Evolutionary conservation across 139 green algal genomes (phyloP).

Genomic region (Chlorella sp.): DNA sequence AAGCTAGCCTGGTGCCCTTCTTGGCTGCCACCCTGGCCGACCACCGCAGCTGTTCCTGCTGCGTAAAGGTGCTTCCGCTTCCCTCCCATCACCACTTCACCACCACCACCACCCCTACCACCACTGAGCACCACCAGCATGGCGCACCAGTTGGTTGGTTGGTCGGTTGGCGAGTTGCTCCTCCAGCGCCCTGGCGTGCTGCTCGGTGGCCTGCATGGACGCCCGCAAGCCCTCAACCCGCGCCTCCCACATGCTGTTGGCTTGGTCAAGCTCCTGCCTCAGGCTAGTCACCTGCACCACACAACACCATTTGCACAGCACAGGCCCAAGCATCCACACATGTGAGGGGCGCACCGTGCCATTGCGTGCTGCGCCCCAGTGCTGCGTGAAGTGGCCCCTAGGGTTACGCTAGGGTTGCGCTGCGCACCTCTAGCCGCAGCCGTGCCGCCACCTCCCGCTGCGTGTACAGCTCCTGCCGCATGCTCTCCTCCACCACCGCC

Average conservation of each 20-base stretch:
- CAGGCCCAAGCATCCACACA: too few species aligned
- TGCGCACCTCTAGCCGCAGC: constrained; percentile 48
- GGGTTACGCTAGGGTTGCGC: too few species aligned
- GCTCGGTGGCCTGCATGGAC: constrained; percentile 47
- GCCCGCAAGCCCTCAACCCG: constrained; percentile 38
- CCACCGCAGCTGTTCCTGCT: too few species aligned
- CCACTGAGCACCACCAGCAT: too few species aligned
- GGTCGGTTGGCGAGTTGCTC: constrained; percentile 45
- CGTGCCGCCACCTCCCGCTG: constrained; percentile 49
- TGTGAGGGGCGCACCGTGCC: too few species aligned
- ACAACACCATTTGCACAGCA: constrained; percentile 10
- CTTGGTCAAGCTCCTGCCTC: constrained; percentile 22
- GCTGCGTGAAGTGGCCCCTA: too few species aligned
- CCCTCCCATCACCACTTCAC: too few species aligned
- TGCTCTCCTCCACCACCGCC: constrained; percentile 40
- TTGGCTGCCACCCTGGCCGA: too few species aligned
- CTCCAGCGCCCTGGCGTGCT: constrained; percentile 46
- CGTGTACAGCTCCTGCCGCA: constrained; percentile 52
- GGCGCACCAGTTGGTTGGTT: constrained; percentile 37
- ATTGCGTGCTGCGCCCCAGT: too few species aligned
- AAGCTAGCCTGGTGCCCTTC: too few species aligned
- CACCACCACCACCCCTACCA: too few species aligned
- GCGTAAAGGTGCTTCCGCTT: too few species aligned
- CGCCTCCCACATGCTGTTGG: constrained; percentile 28
- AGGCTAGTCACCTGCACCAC: constrained; percentile 3